Evolutionary conservation across 331 rosid genomes (phyloP), one percentile per base, ranked within the genome.

Genomic region (Quercus phellos): DNA sequence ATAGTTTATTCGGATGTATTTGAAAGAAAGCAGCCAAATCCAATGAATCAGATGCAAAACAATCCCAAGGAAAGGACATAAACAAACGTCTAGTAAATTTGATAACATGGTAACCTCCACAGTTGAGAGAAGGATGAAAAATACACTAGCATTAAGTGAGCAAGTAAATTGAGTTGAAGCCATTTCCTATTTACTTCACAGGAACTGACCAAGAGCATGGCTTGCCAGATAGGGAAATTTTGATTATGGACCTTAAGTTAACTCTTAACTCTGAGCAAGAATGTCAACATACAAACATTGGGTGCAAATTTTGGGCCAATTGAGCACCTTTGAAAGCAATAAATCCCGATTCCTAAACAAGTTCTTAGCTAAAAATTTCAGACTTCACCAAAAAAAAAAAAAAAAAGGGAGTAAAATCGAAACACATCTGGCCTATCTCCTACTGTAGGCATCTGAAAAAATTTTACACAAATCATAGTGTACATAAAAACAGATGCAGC

Each of bases 381-480:
- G 69, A 60, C 61, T 26, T 35, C 27, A 35, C 24, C 21, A 24
- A 66, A 29, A 58, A 72, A 29, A 58, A 72, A 29, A 72, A 27
- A 35, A 35, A 35, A 6, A 5, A 30, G 73, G 35, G 70, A 74
- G 56, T 24, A 34, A 24, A 79, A 76, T 12, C 26, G 32, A 61
- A 55, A 69, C 18, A 35, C 63, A 70, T 55, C 66, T 74, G 38
- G 46, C 81, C 71, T 56, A 59, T 55, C 42, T 69, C 81, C 73
- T 82, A 77, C 22, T 19, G 55, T 42, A 71, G 56, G 35, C 78
- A 77, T 70, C 61, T 81, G n/a, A 61, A 64, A 71, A 74, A 75
- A n/a, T 83, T 80, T 56, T 76, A 78, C 84, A 70, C 55, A 64
- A 64, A 55, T 77, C 68, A 50, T 18, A 53, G 86, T 70, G 64